These are phyloP conservation scores for Corylus avellana DNA, from an alignment of 306 rosid species.

Conservation along the genomic window DNA sequence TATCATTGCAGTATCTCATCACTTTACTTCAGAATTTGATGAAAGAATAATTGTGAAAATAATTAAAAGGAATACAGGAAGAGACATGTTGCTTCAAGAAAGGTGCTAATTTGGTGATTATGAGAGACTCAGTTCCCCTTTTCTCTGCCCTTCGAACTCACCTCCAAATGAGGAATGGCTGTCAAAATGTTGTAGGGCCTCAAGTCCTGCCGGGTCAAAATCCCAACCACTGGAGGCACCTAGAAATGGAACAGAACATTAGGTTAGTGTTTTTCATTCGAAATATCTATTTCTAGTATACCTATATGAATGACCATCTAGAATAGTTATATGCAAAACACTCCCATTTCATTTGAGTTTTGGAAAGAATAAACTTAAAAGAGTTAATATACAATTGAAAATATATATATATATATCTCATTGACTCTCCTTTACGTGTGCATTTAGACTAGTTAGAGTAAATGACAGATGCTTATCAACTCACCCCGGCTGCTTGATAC, in stretches of 20 bases:
- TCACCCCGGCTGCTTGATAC: constrained; percentile 76
- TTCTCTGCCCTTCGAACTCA: constrained; percentile 43
- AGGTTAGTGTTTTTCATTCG: constrained; percentile 30
- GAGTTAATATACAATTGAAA: no score
- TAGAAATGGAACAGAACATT: constrained; percentile 33
- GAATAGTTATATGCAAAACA: neutral
- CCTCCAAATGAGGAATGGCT: constrained; percentile 65
- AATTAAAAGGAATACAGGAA: constrained; percentile 28
- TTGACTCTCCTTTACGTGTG: constrained; percentile 15
- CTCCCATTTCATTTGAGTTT: neutral
- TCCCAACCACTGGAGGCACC: constrained; percentile 80
- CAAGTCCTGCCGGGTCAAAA: constrained; percentile 86
- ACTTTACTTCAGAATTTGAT: constrained; percentile 34
- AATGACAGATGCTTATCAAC: constrained; percentile 30
- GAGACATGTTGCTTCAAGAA: constrained; percentile 26
- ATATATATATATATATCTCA: no score
- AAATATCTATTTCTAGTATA: neutral
- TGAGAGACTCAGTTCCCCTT: constrained; percentile 42
- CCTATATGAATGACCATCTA: neutral
- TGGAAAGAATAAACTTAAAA: neutral
- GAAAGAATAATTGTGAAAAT: constrained; percentile 37
- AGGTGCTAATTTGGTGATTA: constrained; percentile 28
- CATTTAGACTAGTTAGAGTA: neutral
- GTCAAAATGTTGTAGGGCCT: constrained; percentile 69
- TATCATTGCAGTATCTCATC: constrained; percentile 31